Evolutionary conservation across 805 yeast genomes (phyloP).

Genomic region (Peterozyma xylosa): DNA sequence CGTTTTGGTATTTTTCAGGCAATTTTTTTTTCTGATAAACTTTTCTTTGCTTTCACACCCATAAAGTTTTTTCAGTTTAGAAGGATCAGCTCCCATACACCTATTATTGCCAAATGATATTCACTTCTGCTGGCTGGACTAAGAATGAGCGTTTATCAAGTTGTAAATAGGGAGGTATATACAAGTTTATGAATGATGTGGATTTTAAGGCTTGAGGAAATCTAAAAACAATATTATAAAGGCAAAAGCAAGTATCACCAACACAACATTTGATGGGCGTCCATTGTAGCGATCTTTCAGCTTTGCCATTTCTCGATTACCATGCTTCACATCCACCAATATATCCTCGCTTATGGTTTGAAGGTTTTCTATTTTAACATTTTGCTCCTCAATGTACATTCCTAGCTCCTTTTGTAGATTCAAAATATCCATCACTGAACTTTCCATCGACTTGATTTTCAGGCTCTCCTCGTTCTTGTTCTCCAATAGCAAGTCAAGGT

Average conservation of each 20-base stretch:
- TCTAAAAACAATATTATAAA: background rate
- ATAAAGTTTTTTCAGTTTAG: too few relatives aligned
- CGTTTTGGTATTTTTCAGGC: too few relatives aligned
- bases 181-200: background rate
- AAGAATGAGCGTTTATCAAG: too few relatives aligned
- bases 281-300: background rate
- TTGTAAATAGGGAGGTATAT: too few relatives aligned
- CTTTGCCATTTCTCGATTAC: constrained; percentile 2
- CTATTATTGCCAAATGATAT: too few relatives aligned
- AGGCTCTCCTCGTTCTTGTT: constrained; percentile 53
- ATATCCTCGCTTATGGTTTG: constrained; percentile 2
- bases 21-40: too few relatives aligned
- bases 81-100: too few relatives aligned
- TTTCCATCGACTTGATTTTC: constrained; percentile 53
- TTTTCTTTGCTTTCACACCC: too few relatives aligned
- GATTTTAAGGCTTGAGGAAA: background rate
- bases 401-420: constrained; percentile 27
- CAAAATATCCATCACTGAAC: constrained; percentile 64
- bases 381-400: constrained; percentile 1
- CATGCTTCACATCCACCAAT: background rate
- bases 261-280: background rate
- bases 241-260: background rate
- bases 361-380: constrained; percentile 2
- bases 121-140: too few relatives aligned
- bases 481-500: constrained; percentile 41